These are phyloP conservation scores for Rhinocladiella similis DNA, from an alignment of 2,329 filamentous ascomycete genomes.

Conservation along the genomic window DNA sequence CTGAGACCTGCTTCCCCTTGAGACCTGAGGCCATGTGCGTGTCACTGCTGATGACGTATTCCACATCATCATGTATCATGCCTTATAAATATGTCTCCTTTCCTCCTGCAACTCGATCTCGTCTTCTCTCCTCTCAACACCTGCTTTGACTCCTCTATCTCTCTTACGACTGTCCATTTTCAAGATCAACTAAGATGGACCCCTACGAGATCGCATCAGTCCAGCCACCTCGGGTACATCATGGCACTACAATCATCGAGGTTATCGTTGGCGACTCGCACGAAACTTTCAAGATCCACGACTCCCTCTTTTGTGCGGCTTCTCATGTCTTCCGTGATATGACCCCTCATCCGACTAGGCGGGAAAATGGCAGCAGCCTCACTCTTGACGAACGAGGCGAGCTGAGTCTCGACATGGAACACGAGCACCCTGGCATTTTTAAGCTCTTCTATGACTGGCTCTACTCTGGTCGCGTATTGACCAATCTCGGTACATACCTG, in stretches of 20 bases:
- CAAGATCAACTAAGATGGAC: not conserved
- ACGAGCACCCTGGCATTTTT: slow-evolving; percentile 55
- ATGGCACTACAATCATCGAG: not conserved
- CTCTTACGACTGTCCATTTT: not conserved
- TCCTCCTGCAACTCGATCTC: no score
- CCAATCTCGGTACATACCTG: no score
- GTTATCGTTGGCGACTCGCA: slow-evolving; percentile 21
- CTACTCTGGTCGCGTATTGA: slow-evolving; percentile 32
- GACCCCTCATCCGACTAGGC: no score
- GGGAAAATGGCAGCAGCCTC: no score
- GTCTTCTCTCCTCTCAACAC: not conserved
- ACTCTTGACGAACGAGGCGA: no score
- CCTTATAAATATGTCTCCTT: no score
- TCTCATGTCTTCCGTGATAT: slow-evolving; percentile 47
- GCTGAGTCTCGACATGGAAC: slow-evolving; percentile 45
- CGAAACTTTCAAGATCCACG: slow-evolving; percentile 46
- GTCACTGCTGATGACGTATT: no score
- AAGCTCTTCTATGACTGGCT: slow-evolving; percentile 57
- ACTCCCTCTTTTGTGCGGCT: slow-evolving; percentile 48
- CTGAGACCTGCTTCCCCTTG: no score
- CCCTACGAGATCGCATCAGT: not conserved
- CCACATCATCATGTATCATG: no score
- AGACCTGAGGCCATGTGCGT: no score
- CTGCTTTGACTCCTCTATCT: not conserved
- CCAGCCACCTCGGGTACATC: not conserved